Percentiles rank a stretch among this genome's conserved stretches.
Conservation (phyloP, 108 stramenopile species). For the Pseudonitzschia multistriata region DNA sequence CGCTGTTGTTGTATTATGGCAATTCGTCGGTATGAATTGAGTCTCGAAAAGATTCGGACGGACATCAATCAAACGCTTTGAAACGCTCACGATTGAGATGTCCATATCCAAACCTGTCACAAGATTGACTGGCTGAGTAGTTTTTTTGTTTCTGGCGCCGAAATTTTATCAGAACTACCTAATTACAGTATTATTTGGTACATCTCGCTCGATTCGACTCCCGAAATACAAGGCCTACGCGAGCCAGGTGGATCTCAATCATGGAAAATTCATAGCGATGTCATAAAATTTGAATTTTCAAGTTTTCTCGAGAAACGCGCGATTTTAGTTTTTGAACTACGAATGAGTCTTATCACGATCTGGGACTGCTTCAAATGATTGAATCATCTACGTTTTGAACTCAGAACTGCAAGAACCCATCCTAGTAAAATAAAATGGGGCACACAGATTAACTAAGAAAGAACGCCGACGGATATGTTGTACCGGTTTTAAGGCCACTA, state of each 20-base stretch:
- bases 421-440: no score
- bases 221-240: background rate
- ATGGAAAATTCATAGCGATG: background rate
- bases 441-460: no score
- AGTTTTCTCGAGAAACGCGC: background rate
- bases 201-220: background rate
- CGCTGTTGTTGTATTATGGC: background rate
- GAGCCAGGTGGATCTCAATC: background rate
- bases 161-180: background rate
- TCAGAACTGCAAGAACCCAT: no score
- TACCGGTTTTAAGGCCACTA: no score
- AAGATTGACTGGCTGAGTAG: background rate
- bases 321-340: background rate
- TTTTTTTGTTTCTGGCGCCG: background rate
- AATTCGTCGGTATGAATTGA: no score
- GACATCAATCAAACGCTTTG: background rate
- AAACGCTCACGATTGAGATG: background rate
- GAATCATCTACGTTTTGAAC: no score
- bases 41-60: background rate
- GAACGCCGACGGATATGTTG: no score
- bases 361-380: constrained; percentile 1
- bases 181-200: background rate
- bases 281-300: background rate
- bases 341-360: background rate
- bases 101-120: background rate